Evolutionary conservation across 495 filamentous ascomycete genomes (phyloP).

Genomic region (Xylaria nigripes): DNA sequence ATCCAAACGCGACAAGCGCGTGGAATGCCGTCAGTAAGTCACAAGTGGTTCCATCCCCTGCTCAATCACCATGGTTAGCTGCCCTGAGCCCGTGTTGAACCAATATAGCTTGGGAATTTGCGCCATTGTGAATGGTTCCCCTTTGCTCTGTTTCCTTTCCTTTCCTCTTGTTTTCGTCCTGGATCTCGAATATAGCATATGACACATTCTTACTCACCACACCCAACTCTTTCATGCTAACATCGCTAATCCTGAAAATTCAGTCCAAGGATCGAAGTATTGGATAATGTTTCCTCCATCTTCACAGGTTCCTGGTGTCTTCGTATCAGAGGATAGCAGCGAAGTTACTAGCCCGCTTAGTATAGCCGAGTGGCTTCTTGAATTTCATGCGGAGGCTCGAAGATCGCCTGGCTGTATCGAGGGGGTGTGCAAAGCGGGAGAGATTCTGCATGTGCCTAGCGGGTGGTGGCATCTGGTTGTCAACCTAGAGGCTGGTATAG

Average conservation of each 20-base stretch:
- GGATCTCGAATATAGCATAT: not conserved
- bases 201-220: not conserved
- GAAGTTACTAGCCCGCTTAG: conserved; percentile 92
- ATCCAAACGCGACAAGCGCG: conserved; percentile 61
- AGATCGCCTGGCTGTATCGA: conserved; percentile 70
- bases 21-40: conserved; percentile 75
- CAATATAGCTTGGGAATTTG: not conserved
- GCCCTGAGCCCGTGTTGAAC: not conserved
- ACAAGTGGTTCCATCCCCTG: not conserved
- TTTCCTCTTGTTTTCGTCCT: not conserved
- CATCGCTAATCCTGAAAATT: not conserved
- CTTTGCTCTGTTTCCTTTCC: not conserved
- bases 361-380: conserved; percentile 90
- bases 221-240: not conserved
- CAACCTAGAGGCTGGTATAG: conserved; percentile 74
- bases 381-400: conserved; percentile 84
- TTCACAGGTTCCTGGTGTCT: conserved; percentile 67
- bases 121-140: not conserved
- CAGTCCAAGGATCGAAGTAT: conserved; percentile 79
- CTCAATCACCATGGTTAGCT: not conserved
- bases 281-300: conserved; percentile 86
- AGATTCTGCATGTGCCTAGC: conserved; percentile 83
- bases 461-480: conserved; percentile 98
- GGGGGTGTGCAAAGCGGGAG: conserved; percentile 78
- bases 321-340: conserved; percentile 82